These are phyloP conservation scores for Cucurbita pepo DNA, from an alignment of 306 rosid species.

Conservation along the genomic window DNA sequence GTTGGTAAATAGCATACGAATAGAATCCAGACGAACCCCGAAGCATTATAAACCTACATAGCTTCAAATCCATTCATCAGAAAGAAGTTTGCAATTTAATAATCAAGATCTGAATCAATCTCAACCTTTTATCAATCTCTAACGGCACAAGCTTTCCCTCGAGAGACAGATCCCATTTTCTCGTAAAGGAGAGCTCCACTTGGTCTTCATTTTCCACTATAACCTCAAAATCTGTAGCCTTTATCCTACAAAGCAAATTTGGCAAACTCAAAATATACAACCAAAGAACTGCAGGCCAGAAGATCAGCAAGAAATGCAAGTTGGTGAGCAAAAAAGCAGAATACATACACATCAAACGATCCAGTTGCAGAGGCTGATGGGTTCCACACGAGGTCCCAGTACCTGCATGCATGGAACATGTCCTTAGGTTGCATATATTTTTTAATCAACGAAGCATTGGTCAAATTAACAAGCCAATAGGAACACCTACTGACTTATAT, in stretches of 20 bases:
- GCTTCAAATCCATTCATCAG: neutral
- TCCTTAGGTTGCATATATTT: too few relatives aligned
- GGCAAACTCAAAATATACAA: neutral
- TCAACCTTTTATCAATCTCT: constrained; percentile 64
- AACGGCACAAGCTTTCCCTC: constrained; percentile 55
- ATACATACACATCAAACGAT: constrained; percentile 47
- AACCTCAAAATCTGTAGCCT: constrained; percentile 42
- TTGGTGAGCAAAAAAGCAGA: neutral
- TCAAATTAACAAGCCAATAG: neutral
- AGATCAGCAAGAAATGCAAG: neutral
- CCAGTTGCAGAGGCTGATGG: constrained; percentile 39
- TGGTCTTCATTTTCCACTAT: constrained; percentile 61
- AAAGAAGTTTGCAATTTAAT: neutral
- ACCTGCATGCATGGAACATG: constrained; percentile 20
- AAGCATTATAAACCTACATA: constrained; percentile 66
- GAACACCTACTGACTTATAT: neutral
- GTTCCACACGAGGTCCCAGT: constrained; percentile 93
- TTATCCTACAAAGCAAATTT: constrained; percentile 30
- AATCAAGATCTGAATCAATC: neutral
- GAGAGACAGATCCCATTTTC: constrained; percentile 53
- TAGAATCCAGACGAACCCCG: constrained; percentile 73
- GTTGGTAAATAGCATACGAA: constrained; percentile 76
- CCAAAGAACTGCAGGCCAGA: neutral
- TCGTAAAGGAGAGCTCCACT: constrained; percentile 71
- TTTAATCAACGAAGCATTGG: neutral